phyloP scores from a whole-genome alignment of 257 asterid genomes.

The Haberlea rhodopensis region DNA sequence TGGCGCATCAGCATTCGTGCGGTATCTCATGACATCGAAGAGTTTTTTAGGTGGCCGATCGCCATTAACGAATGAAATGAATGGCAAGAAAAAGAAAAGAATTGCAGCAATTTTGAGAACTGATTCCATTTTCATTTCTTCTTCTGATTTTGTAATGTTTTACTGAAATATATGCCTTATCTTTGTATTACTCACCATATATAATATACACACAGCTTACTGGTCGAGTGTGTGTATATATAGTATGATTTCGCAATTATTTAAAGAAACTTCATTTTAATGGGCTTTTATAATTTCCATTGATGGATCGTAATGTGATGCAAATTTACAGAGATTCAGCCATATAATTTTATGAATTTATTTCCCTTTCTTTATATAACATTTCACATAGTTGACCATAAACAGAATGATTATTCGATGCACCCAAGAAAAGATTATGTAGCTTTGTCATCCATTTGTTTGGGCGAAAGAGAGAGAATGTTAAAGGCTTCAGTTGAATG shows the following conservation, averaged over 20 bases:
- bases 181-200: too few species aligned
- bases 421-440: too few species aligned
- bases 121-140: conserved; percentile 29
- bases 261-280: not conserved
- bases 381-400: not conserved
- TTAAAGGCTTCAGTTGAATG: too few species aligned
- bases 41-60: conserved; percentile 14
- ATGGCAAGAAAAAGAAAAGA: conserved; percentile 18
- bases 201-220: not conserved
- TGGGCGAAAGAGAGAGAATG: not conserved
- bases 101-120: not conserved
- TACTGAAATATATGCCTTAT: not conserved
- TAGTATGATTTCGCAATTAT: not conserved
- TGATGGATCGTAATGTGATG: not conserved
- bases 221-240: not conserved
- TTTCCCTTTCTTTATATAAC: too few species aligned
- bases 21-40: conserved; percentile 39
- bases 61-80: not conserved
- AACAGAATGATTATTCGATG: too few species aligned
- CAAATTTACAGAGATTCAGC: not conserved
- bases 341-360: not conserved
- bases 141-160: not conserved
- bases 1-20: conserved; percentile 39
- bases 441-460: too few species aligned
- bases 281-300: not conserved